Conservation (phyloP, 148 eudicot genomes). For the Vaccinium darrowii region DNA sequence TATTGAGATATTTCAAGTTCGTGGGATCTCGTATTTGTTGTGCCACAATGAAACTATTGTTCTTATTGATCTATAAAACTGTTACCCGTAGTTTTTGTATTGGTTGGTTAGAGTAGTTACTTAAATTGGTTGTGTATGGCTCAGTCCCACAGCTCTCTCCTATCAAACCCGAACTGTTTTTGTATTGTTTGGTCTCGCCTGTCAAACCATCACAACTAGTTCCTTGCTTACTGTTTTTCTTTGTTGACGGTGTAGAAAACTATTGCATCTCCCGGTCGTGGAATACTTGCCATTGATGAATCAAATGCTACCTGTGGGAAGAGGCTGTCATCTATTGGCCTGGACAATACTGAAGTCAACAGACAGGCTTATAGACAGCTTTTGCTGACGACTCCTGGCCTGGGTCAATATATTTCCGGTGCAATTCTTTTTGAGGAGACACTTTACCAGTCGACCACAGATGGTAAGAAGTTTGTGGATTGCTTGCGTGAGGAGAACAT, state of each 20-base stretch:
- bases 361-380: slow-evolving; percentile 92
- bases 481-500: slow-evolving; percentile 71
- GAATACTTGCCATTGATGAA: slow-evolving; percentile 95
- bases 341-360: slow-evolving; percentile 89
- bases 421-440: slow-evolving; percentile 93
- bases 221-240: not conserved
- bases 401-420: slow-evolving; percentile 92
- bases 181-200: not conserved
- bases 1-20: not conserved
- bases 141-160: not conserved
- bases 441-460: slow-evolving; percentile 88
- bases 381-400: slow-evolving; percentile 84
- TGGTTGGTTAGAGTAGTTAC: not conserved
- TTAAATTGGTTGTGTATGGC: not conserved
- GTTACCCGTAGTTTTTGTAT: not conserved
- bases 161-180: not conserved
- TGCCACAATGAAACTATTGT: not conserved
- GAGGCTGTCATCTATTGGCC: slow-evolving; percentile 81
- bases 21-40: not conserved
- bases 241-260: slow-evolving; percentile 53
- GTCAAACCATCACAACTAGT: not conserved
- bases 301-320: slow-evolving; percentile 94
- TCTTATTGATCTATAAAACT: not conserved
- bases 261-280: slow-evolving; percentile 90
- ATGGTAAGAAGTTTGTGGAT: slow-evolving; percentile 82